Base-by-base conservation (phyloP, 768 basidiomycete species). In the Hortiboletus flavorubellus region DNA sequence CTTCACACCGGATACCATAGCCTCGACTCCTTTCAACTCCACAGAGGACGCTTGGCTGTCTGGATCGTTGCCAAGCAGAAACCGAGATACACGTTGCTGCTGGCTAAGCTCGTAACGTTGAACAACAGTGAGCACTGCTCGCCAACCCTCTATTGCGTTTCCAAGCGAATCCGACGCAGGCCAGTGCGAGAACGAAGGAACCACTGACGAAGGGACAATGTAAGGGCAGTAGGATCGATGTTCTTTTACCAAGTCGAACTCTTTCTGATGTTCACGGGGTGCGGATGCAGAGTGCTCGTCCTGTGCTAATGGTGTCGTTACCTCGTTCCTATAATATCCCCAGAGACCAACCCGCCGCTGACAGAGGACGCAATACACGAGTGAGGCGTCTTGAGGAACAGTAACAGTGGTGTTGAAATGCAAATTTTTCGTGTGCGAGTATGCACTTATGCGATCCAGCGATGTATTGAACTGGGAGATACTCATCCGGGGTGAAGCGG, bases 171-270 rank as follows among this genome's bases (percentile, higher is more conserved):
- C 49, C 46, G n/a, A 21, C 40, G 47, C 15, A 48, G 50, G 53
- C 12, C 61, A 64, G 14, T 63, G 65, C 11, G 82, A 78, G 9
- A 84, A 68, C 3, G 83, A 80, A 5, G 87, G 86, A 11, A 89
- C 74, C 2, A 76, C 64, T 3, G 86, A 89, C 8, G 87, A 88
- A 14, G 80, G 79, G 35, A 86, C 84, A 30, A 89, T 80, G 58
- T 91, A 93, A n/a, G 91, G 91, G 60, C 91, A 93, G 61, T 89
- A 91, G 3, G 88, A 87, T 29, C 91, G 80, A 66, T 93, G 91
- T 68, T 93, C 91, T 63, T 84, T 87, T 45, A 91, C 68, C 37
- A 92, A 64, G 66, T 93, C 90, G 50, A 93, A 83, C 21, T 80
- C 80, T 49, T 89, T 73, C 40, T 64, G 62, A 16, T 61, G 64